Evolutionary conservation across 2,329 filamentous ascomycete species (phyloP).

Genomic region (Fusarium oxysporum): DNA sequence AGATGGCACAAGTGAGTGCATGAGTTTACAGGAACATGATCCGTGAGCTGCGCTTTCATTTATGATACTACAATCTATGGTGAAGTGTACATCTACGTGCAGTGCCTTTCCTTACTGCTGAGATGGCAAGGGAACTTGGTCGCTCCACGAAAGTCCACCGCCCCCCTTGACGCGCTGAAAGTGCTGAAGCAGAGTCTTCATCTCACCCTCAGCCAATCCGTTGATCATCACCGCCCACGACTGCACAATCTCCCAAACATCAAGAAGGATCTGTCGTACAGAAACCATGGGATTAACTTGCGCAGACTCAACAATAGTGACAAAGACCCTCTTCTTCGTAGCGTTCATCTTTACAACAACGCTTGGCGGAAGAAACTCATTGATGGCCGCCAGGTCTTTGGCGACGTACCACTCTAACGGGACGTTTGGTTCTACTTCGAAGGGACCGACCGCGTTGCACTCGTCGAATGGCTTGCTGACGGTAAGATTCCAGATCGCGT

Average conservation of each 20-base stretch:
- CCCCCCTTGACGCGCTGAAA: background rate
- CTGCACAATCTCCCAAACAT: background rate
- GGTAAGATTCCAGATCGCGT: background rate
- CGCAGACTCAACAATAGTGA: background rate
- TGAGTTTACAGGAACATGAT: accelerated
- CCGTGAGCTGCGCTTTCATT: accelerated
- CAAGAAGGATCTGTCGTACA: background rate
- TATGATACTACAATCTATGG: accelerated
- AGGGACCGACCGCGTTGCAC: background rate
- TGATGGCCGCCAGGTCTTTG: background rate
- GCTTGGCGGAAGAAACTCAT: background rate
- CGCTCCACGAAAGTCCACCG: background rate
- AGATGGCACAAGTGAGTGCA: background rate
- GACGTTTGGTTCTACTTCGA: background rate
- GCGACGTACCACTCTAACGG: background rate
- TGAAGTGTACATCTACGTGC: background rate
- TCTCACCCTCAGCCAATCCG: accelerated
- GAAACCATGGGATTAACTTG: no score
- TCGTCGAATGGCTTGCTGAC: background rate
- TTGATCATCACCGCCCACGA: background rate
- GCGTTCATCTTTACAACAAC: background rate
- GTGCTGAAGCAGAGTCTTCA: background rate
- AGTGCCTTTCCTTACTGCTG: accelerated
- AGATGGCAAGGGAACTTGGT: accelerated
- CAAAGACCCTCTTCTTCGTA: background rate